Base-by-base conservation (phyloP, 345 rosid species). In the Eucalyptus pauciflora region DNA sequence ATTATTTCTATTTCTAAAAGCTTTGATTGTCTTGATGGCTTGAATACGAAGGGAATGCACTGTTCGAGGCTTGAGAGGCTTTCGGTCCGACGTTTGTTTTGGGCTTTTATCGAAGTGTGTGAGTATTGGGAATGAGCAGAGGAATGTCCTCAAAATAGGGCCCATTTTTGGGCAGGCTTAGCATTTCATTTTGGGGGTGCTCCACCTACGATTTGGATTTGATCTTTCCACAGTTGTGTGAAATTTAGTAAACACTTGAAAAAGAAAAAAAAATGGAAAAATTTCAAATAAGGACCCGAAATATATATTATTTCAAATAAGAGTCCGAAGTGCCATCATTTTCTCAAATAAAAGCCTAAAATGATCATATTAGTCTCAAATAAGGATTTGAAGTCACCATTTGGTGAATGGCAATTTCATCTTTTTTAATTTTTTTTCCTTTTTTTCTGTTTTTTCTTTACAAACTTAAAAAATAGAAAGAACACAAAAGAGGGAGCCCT, bases 241-340 rank as follows among this genome's bases (percentile, higher is more conserved):
- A 62, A 29, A 12, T 27, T 60, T 29, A 60, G 29, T 1, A 62
- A 14, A 62, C 33, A 12, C 13, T 10, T 10, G 62, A 8, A 24
- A 56, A 56, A 10, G 29, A 22, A 56, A 56, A 56, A 10, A 56
- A 3, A 52, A 18, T 52, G 10, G 2, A 52, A 52, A 52, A 52
- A 1, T 52, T 52, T 0, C 24, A 52, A 18, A 20, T 52, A 52
- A 20, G 9, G 58, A 52, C 25, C 10, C 1, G 58, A 20, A 52
- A 52, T 52, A 52, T 1, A 52, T 52, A 52, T 52, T 20, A 52
- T 52, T 52, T 52, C 25, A 20, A 52, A 52, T 52, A 7, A 52
- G 25, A 18, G 4, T 18, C 0, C 0, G 10, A 52, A 52, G 58
- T 20, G 58, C 2, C 8, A 0, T 52, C 0, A 52, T 7, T 52